phyloP scores from a whole-genome alignment of 1,139 yeast genomes.

The Yamadazyma trypodendri region DNA sequence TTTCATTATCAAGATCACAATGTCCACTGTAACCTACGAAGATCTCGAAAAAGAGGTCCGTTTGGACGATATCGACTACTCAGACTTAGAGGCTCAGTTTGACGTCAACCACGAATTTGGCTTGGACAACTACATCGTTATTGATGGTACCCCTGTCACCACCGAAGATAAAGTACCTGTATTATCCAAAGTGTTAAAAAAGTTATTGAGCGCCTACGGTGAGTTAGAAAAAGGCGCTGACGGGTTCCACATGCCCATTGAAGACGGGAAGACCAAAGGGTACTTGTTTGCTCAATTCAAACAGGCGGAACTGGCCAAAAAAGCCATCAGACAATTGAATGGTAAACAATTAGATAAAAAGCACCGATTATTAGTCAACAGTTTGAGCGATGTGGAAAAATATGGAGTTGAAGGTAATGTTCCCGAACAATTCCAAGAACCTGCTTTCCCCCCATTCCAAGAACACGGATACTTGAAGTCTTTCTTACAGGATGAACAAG shows the following conservation, averaged over 20 bases:
- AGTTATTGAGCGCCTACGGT: conserved; percentile 68
- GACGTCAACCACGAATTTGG: conserved; percentile 59
- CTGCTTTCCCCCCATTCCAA: conserved; percentile 66
- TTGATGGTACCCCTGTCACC: conserved; percentile 95
- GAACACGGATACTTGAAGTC: conserved; percentile 79
- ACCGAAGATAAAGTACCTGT: conserved; percentile 87
- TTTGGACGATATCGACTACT: conserved; percentile 71
- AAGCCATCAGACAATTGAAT: conserved; percentile 77
- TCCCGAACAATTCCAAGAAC: conserved; percentile 64
- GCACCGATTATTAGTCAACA: conserved; percentile 86
- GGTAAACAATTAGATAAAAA: conserved; percentile 91
- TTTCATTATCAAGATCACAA: conserved; percentile 21
- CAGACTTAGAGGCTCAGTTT: conserved; percentile 81
- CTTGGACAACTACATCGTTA: conserved; percentile 77
- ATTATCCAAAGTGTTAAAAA: conserved; percentile 79
- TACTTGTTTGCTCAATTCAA: conserved; percentile 84
- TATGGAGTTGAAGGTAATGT: conserved; percentile 70
- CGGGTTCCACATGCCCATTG: conserved; percentile 80
- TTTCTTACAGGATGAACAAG: conserved; percentile 88
- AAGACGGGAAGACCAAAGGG: conserved; percentile 80
- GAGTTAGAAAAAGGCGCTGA: conserved; percentile 68
- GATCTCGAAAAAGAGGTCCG: conserved; percentile 49
- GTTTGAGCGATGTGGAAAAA: conserved; percentile 80
- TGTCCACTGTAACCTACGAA: conserved; percentile 13
- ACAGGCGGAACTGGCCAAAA: conserved; percentile 64